Evolutionary conservation across 1,284 basidiomycete species (phyloP), one percentile per base, ranked within the genome.

Genomic region (Leccinum pachyderme): DNA sequence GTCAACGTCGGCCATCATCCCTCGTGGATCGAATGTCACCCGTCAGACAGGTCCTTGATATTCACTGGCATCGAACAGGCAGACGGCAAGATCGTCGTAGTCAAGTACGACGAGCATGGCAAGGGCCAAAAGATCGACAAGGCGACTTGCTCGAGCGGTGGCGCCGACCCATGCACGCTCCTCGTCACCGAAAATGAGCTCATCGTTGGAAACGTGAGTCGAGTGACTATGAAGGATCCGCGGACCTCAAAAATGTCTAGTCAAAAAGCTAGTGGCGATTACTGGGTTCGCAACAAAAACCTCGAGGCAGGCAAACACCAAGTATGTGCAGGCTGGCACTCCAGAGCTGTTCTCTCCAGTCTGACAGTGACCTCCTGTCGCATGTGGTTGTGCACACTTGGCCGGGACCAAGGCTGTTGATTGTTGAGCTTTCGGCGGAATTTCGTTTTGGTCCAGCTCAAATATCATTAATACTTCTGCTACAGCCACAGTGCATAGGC

Each of bases 1-100:
- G 61, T 81, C 45, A 68, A 71, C 13, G 80, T 85, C 47, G 88
- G 88, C 37, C 70, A 78, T 58, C 81, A 82, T 63, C 86, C 87
- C 1, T 88, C 85, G 2, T 90, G 88, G 88, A 75, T 90, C 57
- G 77, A 81, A 5, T 71, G 73, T 0, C 79, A 88, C 63, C 81
- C 85, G 0, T 72, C 68, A 0, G 78, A 87, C 59, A 72, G 71
- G 31, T 77, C 77, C 6, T 59, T 87, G 24, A 68, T 86, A 4
- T 86, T 84, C 62, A 66, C 80, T 11, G 73, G 71, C 0, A 70
- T 87, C 5, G 87, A 90, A 61, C 80, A 85, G 57, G 54, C 25
- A 11, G 80, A 86, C 43, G 88, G 89, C 4, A 77, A 76, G 65
- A 73, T 86, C 47, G 64, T 83, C 6, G 79, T 76, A 2, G 55